These are phyloP conservation scores for Omphalea diandra DNA, from an alignment of 441 rosid species.

Conservation along the genomic window DNA sequence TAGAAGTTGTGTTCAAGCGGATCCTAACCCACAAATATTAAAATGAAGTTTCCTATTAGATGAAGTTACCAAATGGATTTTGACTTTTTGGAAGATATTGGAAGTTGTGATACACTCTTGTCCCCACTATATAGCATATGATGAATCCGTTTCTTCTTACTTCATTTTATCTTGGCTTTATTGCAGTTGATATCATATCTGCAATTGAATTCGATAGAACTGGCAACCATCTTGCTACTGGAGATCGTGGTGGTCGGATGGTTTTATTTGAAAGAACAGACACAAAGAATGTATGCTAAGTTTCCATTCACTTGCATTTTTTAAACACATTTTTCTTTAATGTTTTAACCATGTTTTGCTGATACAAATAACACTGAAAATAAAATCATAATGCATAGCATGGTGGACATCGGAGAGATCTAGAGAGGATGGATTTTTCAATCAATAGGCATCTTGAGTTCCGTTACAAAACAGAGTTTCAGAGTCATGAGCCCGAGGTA, in stretches of 20 bases:
- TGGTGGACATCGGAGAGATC: constrained; percentile 56
- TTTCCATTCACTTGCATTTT: neutral
- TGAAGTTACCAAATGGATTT: neutral
- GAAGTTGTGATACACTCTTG: neutral
- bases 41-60: neutral
- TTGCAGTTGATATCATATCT: constrained; percentile 81
- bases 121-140: neutral
- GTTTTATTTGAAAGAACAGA: constrained; percentile 80
- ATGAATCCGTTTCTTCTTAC: neutral
- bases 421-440: constrained; percentile 61
- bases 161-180: constrained; percentile 15
- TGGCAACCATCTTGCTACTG: constrained; percentile 82
- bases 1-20: neutral
- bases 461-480: constrained; percentile 86
- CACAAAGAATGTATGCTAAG: constrained; percentile 48
- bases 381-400: constrained; percentile 35
- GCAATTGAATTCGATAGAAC: constrained; percentile 79
- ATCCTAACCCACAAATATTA: neutral
- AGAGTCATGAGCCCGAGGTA: constrained; percentile 94
- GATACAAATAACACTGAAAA: constrained; percentile 7
- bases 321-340: constrained; percentile 17
- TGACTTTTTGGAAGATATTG: neutral
- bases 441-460: constrained; percentile 68
- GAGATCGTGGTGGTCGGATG: constrained; percentile 89
- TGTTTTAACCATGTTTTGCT: neutral